Base-by-base conservation (phyloP, 306 rosid genomes). In the Herpetospermum pedunculosum region DNA sequence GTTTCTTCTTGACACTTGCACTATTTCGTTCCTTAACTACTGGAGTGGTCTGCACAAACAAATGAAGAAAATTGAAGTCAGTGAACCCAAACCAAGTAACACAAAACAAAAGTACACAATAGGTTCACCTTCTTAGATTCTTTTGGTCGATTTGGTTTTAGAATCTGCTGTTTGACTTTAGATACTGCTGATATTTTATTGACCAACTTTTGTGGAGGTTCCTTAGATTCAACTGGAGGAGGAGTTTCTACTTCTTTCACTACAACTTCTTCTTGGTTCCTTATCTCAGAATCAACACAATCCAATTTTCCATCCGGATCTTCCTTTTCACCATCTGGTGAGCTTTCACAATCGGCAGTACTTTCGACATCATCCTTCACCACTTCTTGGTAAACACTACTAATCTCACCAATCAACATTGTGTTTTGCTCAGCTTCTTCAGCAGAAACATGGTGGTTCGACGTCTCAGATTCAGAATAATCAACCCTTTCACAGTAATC, bases 1-100 rank as follows among this genome's bases (percentile, higher is more conserved):
- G 67, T 77, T 89, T 89, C 91, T 88, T 94, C 83, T 87, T 89
- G 5, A 80, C 57, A 75, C 72, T 89, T 67, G 85, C 76, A 60
- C 40, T 81, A 75, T 73, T 79, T 68, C 75, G 84, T 50, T 89
- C 95, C 85, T 73, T 86, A 16, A 30, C 82, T 65, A 41, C 50
- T 18, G 85, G 48, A 65, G 82, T 71, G 81, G 83, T 88, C 99
- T 94, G 80, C 52, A 75, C 75, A 79, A 76, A 50, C 55, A 40
- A 59, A 81, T 77, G 34, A 11, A 71, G 41, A 60, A 77, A 62
- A 76, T 60, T 67, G 55, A 77, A 44, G 64, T 57, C 68, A 53
- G 47, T 59, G 26, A 37, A 70, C 48, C 26, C 11, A 44, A n/a
- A 25, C 58, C 28, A 15, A 47, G 41, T 26, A 70, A 70, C 74